Evolutionary conservation across 169 alveolate genomes (phyloP).

Genomic region (Eimeria acervulina): DNA sequence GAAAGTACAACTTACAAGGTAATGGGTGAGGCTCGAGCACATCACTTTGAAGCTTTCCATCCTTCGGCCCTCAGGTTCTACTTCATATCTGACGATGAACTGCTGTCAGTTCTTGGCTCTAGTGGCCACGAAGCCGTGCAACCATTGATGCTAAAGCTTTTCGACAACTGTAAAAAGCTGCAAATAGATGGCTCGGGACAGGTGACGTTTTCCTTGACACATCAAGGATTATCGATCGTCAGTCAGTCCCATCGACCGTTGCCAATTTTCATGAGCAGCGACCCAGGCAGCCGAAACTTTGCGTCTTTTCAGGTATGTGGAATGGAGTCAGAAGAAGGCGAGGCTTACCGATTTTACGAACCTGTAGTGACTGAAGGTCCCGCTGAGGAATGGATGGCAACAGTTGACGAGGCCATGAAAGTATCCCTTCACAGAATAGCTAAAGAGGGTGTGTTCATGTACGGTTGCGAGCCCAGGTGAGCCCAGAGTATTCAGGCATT

Average conservation of each 20-base stretch:
- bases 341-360: conserved; percentile 91
- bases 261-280: background rate
- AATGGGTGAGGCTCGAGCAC: background rate
- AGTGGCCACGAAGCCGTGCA: conserved; percentile 94
- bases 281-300: background rate
- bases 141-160: conserved; percentile 96
- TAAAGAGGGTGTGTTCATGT: conserved; percentile 93
- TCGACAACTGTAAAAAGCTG: conserved; percentile 96
- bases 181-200: conserved; percentile 65
- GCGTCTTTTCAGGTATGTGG: conserved; percentile 88
- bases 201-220: background rate
- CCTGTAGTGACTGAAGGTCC: conserved; percentile 95
- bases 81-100: conserved; percentile 96
- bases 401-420: conserved; percentile 96
- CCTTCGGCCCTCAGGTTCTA: conserved; percentile 90
- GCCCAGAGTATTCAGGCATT: background rate
- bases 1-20: background rate
- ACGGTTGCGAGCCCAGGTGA: conserved; percentile 92
- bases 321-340: conserved; percentile 96
- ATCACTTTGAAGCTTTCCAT: background rate
- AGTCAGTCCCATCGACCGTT: background rate
- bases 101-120: conserved; percentile 95
- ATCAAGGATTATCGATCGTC: background rate
- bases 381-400: conserved; percentile 96
- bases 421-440: conserved; percentile 90